Conservation (phyloP, 345 rosid species). For the Litchi chinensis region DNA sequence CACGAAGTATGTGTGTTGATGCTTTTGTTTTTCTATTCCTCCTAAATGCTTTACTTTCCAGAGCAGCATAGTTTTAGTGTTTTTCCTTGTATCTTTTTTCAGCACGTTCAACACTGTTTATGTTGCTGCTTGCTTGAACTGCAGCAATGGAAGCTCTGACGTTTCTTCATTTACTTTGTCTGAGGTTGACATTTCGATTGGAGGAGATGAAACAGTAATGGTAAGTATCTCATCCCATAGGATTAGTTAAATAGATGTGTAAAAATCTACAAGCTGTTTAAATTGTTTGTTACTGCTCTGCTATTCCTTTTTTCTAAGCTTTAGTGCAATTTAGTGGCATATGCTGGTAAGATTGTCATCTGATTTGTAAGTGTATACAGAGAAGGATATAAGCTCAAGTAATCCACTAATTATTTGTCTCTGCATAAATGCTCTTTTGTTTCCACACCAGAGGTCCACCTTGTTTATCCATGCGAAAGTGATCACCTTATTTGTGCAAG, state of each 20-base stretch:
- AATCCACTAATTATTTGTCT: not conserved
- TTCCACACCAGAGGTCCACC: conserved; percentile 1
- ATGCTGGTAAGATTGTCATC: not conserved
- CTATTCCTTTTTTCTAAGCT: not conserved
- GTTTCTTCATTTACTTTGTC: conserved; percentile 62
- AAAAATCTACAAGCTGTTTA: conserved; percentile 1
- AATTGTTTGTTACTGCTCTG: not conserved
- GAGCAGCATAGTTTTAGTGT: not conserved
- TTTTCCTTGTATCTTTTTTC: conserved; percentile 4
- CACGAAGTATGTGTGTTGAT: conserved; percentile 38
- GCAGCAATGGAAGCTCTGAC: conserved; percentile 57
- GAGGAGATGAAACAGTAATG: conserved; percentile 62
- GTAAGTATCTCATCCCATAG: conserved; percentile 48
- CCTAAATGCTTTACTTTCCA: conserved; percentile 20
- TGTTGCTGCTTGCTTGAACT: conserved; percentile 22
- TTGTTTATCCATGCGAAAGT: not conserved
- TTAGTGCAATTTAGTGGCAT: not conserved
- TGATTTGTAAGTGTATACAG: not conserved
- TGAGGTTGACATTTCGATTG: conserved; percentile 63
- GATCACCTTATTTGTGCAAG: not conserved
- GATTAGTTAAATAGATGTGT: conserved; percentile 13
- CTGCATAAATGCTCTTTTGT: not conserved
- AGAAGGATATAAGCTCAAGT: not conserved
- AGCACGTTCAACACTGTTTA: conserved; percentile 21
- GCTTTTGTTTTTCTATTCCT: not conserved